Evolutionary conservation across 768 basidiomycete species (phyloP), one percentile per base, ranked within the genome.

Genomic region (Rhizopogon rudus): DNA sequence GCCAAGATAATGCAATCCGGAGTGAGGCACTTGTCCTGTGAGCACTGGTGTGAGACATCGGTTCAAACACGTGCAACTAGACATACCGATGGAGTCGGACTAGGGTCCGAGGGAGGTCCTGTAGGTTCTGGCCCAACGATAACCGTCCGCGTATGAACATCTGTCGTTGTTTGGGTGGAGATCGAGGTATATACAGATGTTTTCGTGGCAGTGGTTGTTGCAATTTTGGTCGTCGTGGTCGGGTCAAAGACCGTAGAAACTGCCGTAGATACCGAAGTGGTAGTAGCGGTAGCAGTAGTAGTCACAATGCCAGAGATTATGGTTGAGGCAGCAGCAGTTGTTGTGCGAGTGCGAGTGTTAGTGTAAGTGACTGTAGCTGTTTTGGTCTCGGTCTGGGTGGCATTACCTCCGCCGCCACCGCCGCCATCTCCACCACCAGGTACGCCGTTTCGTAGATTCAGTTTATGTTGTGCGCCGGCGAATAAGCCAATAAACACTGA

Each of bases 401-500:
- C 64, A 63, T 70, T 67, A 69, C 68, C 65, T 39, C 50, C 61
- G 56, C 62, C 58, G 31, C 50, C 61, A 57, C 62, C 58, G 31
- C 12, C 41, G 41, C 62, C 60, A 39, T 55, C 65, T 25, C 70
- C 67, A 29, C 60, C 62, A 5, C 58, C 58, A 13, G 65, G 63
- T 55, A 66, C 71, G 29, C 71, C 75, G 12, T 77, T 71, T 44
- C 74, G 75, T n/a, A 77, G 63, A 57, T 81, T 81, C 51, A 93
- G 77, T 57, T 83, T 86, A 65, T 90, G 87, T 67, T 92, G 84
- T 1, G 87, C 86, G 9, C 97, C 97, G 33, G 93, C 88, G 69
- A 94, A 98, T 5, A 99, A 76, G 9, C 96, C 96, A 57, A 95
- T 86, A 70, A 96, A 95, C n/a, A 91, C 78, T 6, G 91, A 88